Percentiles rank a stretch among this genome's conserved stretches.
These are phyloP conservation scores for Hypomontagnella monticulosa DNA, from an alignment of 495 filamentous ascomycete species.

Conservation along the genomic window DNA sequence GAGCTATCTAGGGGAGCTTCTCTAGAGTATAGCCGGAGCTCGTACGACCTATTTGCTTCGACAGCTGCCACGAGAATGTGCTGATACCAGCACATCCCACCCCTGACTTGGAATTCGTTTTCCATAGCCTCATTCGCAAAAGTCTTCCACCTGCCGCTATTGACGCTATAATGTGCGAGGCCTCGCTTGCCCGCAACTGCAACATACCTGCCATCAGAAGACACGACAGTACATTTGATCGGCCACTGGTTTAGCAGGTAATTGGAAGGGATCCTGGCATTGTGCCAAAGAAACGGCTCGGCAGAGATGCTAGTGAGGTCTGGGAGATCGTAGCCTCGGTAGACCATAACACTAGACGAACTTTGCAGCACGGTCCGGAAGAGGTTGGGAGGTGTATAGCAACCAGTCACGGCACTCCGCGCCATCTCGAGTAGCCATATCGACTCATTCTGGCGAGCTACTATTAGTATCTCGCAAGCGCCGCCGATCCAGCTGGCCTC, in stretches of 20 bases:
- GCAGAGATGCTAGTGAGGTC: slow-evolving; percentile 90
- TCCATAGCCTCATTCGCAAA: slow-evolving; percentile 84
- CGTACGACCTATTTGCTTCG: slow-evolving; percentile 82
- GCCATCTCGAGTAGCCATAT: slow-evolving; percentile 92
- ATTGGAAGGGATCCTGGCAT: slow-evolving; percentile 81
- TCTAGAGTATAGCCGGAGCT: slow-evolving; percentile 91
- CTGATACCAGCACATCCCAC: slow-evolving; percentile 98
- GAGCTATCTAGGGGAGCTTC: slow-evolving; percentile 81
- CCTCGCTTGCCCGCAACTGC: slow-evolving; percentile 93
- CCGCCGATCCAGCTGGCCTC: slow-evolving; percentile 87
- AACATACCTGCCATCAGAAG: slow-evolving; percentile 91
- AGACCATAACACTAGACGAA: slow-evolving; percentile 84
- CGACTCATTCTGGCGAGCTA: slow-evolving; percentile 72
- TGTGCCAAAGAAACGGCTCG: slow-evolving; percentile 93
- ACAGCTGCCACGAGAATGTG: slow-evolving; percentile 96
- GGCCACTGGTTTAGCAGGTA: slow-evolving; percentile 95
- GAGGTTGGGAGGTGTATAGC: slow-evolving; percentile 89
- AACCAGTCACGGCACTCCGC: slow-evolving; percentile 87
- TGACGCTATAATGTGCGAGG: slow-evolving; percentile 94
- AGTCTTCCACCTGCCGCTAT: slow-evolving; percentile 94
- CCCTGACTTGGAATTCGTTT: slow-evolving; percentile 89
- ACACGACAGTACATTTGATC: slow-evolving; percentile 84
- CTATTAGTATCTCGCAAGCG: slow-evolving; percentile 83
- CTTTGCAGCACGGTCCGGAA: slow-evolving; percentile 89
- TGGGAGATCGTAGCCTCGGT: slow-evolving; percentile 89